Percentiles rank a stretch among this genome's conserved stretches.
These are phyloP conservation scores for Chlamydomonas applanata DNA, from an alignment of 139 green algal genomes.

Conservation along the genomic window DNA sequence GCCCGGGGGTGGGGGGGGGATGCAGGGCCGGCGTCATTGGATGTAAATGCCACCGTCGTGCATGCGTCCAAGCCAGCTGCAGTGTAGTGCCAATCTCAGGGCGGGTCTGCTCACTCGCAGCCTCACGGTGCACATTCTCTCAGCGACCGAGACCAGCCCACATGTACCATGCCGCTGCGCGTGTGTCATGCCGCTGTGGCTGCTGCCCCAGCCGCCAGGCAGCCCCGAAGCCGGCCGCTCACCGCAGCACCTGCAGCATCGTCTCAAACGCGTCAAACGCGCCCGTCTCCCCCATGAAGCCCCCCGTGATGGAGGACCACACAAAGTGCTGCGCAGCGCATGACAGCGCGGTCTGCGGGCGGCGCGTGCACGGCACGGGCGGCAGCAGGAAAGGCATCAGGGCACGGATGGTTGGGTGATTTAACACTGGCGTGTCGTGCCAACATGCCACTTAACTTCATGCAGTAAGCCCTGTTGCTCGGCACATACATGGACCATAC, in stretches of 20 bases:
- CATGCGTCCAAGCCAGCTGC: no score
- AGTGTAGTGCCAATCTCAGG: no score
- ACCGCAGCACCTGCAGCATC: constrained; percentile 20
- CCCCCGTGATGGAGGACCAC: constrained; percentile 24
- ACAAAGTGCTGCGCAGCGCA: constrained; percentile 36
- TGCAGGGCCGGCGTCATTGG: no score
- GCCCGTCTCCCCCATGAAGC: constrained; percentile 22
- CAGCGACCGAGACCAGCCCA: no score
- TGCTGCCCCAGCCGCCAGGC: not conserved
- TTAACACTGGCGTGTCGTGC: not conserved
- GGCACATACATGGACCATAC: no score
- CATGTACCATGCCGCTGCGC: no score
- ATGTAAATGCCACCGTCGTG: no score
- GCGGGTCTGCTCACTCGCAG: no score
- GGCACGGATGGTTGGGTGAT: not conserved
- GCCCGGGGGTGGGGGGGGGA: no score
- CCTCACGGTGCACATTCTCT: not conserved
- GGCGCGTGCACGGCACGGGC: not conserved
- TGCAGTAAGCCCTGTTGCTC: not conserved
- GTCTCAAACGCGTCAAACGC: constrained; percentile 32
- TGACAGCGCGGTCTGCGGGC: not conserved
- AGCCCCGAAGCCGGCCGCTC: not conserved
- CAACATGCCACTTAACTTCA: not conserved
- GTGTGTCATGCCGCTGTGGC: no score
- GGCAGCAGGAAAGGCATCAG: not conserved